Evolutionary conservation across 345 rosid species (phyloP), one percentile per base, ranked within the genome.

Genomic region (Bruguiera sexangula): DNA sequence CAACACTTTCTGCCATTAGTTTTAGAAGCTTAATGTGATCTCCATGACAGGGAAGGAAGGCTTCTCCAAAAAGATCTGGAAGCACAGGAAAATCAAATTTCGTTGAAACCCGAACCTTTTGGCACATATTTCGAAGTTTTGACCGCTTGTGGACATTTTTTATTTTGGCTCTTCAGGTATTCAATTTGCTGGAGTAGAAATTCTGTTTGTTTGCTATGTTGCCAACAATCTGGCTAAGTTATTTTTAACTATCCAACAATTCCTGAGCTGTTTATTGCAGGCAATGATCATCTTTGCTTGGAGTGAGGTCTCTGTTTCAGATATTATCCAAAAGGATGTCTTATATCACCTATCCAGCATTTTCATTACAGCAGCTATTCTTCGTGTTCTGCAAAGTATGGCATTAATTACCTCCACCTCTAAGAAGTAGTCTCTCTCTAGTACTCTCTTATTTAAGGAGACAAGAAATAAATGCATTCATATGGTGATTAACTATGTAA

Each of bases 91-190:
- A 92, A 86, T 92, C 97, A 68, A 85, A 95, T 79, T 95, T 95
- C 62, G 83, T 93, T 6, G 99, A 95, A 82, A 86, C 91, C 26
- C 84, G 99, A 70, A 80, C 97, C 72, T 95, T 92, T 82, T 95
- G 97, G 97, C 95, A 95, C 78, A 86, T 95, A 60, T 95, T 88
- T 76, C 89, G 96, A 73, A 92, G 96, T 83, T 95, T 87, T 82
- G 97, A 95, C 73, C 82, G 99, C 51, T 69, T 90, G 60, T 95
- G 99, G 99, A 90, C 99, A 6, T 95, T 95, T 78, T 95, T 87
- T 73, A 72, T 92, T 20, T 80, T 95, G 73, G 92, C 88, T 73
- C 84, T 95, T 52, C 99, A 95, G 95, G 99, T 90, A 82, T 63
- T 72, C 21, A 20, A 65, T 6, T 16, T 22, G 30, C 46, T 65